Percentiles rank a stretch among this genome's conserved stretches.
Conservation (phyloP, 129 eudicot genomes). For the Dittrichia graveolens region DNA sequence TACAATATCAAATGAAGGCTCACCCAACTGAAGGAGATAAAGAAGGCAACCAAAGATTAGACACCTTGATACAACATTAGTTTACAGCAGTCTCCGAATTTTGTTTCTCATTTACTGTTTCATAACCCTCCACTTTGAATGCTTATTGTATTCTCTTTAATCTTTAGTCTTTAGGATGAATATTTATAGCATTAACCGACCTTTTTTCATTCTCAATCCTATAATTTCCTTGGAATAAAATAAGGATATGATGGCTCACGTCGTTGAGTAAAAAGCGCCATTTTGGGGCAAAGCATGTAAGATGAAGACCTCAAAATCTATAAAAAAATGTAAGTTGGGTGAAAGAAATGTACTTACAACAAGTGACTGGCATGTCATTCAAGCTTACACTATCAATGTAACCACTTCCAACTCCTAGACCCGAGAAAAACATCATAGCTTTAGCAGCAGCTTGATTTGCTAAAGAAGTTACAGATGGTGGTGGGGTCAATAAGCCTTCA, state of each 20-base stretch:
- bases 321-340: constrained; percentile 13
- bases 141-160: not conserved
- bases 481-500: constrained; percentile 83
- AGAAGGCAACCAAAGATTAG: no score
- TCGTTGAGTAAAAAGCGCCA: not conserved
- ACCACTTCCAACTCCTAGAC: constrained; percentile 66
- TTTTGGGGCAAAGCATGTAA: constrained; percentile 24
- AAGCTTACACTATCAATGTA: constrained; percentile 73
- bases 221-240: not conserved
- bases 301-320: not conserved
- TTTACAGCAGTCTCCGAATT: not conserved
- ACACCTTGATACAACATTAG: no score
- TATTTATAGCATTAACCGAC: not conserved
- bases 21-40: no score
- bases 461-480: constrained; percentile 55
- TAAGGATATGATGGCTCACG: not conserved
- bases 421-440: constrained; percentile 88
- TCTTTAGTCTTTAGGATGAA: not conserved
- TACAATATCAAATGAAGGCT: no score
- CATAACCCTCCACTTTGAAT: not conserved
- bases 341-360: constrained; percentile 57
- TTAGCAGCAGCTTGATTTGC: constrained; percentile 97
- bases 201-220: not conserved
- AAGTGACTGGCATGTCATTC: constrained; percentile 77
- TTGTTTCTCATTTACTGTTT: not conserved